Evolutionary conservation across 2,329 filamentous ascomycete species (phyloP).

Genomic region (Basipetospora sp.): DNA sequence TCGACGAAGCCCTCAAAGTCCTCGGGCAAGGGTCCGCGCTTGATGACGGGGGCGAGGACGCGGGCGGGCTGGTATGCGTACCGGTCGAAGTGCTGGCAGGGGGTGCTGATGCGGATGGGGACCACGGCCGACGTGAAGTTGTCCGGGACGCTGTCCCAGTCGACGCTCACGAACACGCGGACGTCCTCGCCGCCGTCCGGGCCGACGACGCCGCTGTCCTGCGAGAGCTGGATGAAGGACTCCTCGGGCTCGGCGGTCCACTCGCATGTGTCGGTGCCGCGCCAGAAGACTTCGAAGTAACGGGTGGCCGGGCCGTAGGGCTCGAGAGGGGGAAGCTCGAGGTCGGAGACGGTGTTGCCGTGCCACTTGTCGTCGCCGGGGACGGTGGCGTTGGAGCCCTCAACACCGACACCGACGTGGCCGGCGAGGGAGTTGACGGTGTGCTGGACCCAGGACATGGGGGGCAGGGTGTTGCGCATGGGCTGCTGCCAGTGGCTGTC

Average conservation of each 20-base stretch:
- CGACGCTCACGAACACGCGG: slow-evolving; percentile 9
- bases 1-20: slow-evolving; percentile 49
- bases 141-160: slow-evolving; percentile 37
- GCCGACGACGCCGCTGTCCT: slow-evolving; percentile 33
- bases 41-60: slow-evolving; percentile 40
- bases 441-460: slow-evolving; percentile 21
- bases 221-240: slow-evolving; percentile 37
- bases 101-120: slow-evolving; percentile 36
- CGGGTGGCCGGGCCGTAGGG: slow-evolving; percentile 40
- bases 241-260: slow-evolving; percentile 35
- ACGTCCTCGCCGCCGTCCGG: slow-evolving; percentile 18
- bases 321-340: slow-evolving; percentile 42
- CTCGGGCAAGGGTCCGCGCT: slow-evolving; percentile 30
- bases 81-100: slow-evolving; percentile 28
- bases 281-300: slow-evolving; percentile 50
- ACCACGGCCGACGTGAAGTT: slow-evolving; percentile 28
- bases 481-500: slow-evolving; percentile 51
- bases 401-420: slow-evolving; percentile 47
- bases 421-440: slow-evolving; percentile 44
- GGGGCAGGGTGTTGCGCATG: slow-evolving; percentile 53
- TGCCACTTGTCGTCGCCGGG: slow-evolving; percentile 40
- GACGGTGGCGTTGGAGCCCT: slow-evolving; percentile 51
- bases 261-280: slow-evolving; percentile 37
- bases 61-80: slow-evolving; percentile 26
- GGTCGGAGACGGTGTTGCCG: slow-evolving; percentile 34